Base-by-base conservation (phyloP, 306 rosid species). In the Canavalia gladiata region DNA sequence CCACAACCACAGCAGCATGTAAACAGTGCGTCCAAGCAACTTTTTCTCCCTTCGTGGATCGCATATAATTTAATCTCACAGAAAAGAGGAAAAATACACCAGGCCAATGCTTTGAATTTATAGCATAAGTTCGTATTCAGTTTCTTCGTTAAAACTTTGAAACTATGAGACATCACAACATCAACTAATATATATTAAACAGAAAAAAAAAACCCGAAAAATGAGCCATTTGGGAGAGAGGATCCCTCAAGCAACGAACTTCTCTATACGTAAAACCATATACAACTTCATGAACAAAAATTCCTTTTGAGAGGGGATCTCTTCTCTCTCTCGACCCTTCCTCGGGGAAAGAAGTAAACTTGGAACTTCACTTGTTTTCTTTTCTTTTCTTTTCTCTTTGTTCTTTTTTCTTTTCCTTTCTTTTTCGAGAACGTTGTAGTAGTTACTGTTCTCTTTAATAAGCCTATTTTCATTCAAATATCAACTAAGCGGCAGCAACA, bases 401-500 rank as follows among this genome's bases (percentile, higher is more conserved):
- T 2, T 39, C 33, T 39, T 62, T 10, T 2, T 0, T 4, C 4
- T 52, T 11, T 6, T 13, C 10, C 13, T 39, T 31, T 6, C 6
- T 49, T 74, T 10, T 68, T 18, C 0, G 5, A 30, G 29, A 78
- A 69, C 11, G 30, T 52, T 8, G 39, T 35, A 12, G 54, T 46
- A 58, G 62, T 56, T 66, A 33, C 9, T 67, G 13, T 74, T 54
- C 10, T 31, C 7, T 70, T 5, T 57, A 25, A 28, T 43, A 73
- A 74, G 11, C 39, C 64, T 33, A 42, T 6, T 28, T 29, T 1
- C 8, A 7, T 69, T 76, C 12, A 66, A 65, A 1, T 83, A 55
- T 78, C 68, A 82, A 5, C 68, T 85, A 93, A 64, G 96, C 99
- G 0, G 99, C 98, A 35, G 94, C 97, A 63, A 95, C 88, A 18